Base-by-base conservation (phyloP, 345 rosid genomes). In the Pugionium dolabratum region DNA sequence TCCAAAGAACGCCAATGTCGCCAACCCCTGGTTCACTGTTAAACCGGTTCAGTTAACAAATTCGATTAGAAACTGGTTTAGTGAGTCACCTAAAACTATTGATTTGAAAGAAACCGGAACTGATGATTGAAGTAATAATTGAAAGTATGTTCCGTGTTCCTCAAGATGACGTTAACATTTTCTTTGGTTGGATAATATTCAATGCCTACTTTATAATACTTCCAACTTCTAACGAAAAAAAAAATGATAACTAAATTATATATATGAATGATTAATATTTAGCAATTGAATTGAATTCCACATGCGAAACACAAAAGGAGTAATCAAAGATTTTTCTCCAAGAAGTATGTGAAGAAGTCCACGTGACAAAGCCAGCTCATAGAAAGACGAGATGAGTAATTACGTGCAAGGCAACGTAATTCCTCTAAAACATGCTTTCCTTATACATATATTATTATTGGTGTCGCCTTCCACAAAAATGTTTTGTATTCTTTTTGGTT, bases 1-100 rank as follows among this genome's bases (percentile, higher is more conserved):
- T 31, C 99, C 99, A 54, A 95, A 95, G 84, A 95, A 95, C 3
- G 99, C 99, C 6, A 95, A 79, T 25, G 99, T 95, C 32, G 99
- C 99, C 66, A 95, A 72, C 6, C 97, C 99, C 63, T 95, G 99
- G 80, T 91, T 95, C 81, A 89, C 98, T 95, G 87, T 69, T 44
- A 66, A 68, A 58, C 50, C 67, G 67, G 76, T 58, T 36, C 48
- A 57, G 2, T 53, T 42, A 67, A 41, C 0, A 6, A 11, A 32
- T 48, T 64, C 1, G 27, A 39, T 60, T 54, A 60, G 53, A 61
- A 39, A 31, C 39, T 29, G 69, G 73, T 60, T 61, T 67, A 46
- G 46, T 1, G 2, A 9, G 30, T 63, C 42, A 57, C 40, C 2
- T 47, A 33, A 54, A 63, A 51, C 7, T 18, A 35, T 32, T 57